phyloP scores from a whole-genome alignment of 2,329 filamentous ascomycete species.

The Fusarium pseudoanthophilum region DNA sequence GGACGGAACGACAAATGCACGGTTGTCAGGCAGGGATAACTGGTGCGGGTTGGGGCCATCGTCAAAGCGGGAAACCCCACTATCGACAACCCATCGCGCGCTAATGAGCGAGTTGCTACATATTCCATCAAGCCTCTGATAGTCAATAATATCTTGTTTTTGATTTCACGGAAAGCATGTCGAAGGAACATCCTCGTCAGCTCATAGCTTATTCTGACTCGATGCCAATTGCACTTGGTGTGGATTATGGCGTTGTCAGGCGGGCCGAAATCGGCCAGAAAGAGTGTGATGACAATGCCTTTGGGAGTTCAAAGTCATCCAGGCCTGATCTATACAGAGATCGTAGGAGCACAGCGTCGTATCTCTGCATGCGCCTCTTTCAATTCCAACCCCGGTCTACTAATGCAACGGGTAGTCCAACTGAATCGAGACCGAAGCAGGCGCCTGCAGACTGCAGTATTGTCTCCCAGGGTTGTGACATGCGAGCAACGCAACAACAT shows the following conservation, averaged over 20 bases:
- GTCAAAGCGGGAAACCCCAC: constrained; percentile 37
- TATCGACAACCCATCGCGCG: constrained; percentile 21
- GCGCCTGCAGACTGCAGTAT: constrained; percentile 29
- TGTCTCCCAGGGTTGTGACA: constrained; percentile 17
- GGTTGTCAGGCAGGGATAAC: constrained; percentile 39
- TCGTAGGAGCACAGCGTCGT: constrained; percentile 8
- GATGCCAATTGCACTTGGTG: neutral
- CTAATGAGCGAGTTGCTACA: constrained; percentile 19
- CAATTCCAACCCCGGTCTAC: constrained; percentile 11
- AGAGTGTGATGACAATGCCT: neutral
- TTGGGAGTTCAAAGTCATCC: neutral
- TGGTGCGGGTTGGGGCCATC: constrained; percentile 33
- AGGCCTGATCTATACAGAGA: constrained; percentile 19
- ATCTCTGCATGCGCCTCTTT: constrained; percentile 10
- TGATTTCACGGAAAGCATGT: neutral
- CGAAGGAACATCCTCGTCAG: neutral
- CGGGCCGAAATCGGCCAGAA: neutral
- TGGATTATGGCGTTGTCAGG: neutral
- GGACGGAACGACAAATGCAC: constrained; percentile 41
- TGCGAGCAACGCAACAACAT: neutral
- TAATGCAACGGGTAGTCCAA: constrained; percentile 31
- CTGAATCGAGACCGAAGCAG: constrained; percentile 35
- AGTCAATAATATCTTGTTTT: neutral
- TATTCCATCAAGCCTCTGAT: constrained; percentile 7
- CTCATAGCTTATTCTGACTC: neutral